phyloP scores from a whole-genome alignment of 305 asterid genomes.

The Stenogyne calaminthoides region DNA sequence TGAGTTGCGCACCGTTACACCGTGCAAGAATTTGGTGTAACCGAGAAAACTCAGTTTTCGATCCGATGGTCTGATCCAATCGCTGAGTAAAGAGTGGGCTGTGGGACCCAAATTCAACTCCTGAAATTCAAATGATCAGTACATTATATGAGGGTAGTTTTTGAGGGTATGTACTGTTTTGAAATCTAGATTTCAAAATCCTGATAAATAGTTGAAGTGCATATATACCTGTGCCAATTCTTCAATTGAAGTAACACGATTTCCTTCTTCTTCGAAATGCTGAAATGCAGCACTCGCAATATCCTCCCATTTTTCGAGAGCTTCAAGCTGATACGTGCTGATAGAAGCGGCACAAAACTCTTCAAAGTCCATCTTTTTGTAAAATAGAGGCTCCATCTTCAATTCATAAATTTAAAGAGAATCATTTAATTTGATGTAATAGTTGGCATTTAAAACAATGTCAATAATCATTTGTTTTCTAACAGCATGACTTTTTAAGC shows the following conservation, averaged over 20 bases:
- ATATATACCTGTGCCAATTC: slow-evolving; percentile 75
- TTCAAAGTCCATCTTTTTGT: slow-evolving; percentile 74
- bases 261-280: slow-evolving; percentile 77
- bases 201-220: slow-evolving; percentile 1
- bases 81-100: slow-evolving; percentile 66
- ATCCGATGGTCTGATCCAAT: slow-evolving; percentile 83
- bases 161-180: no score
- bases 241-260: slow-evolving; percentile 66
- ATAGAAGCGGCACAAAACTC: slow-evolving; percentile 95
- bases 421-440: slow-evolving; percentile 19
- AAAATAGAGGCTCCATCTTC: slow-evolving; percentile 84
- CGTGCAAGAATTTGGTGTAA: slow-evolving; percentile 91
- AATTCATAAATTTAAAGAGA: neutral
- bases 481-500: neutral
- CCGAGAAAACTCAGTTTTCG: slow-evolving; percentile 83
- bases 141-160: neutral
- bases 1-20: slow-evolving; percentile 75
- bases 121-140: slow-evolving; percentile 40
- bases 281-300: slow-evolving; percentile 78
- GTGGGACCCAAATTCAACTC: slow-evolving; percentile 80
- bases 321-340: slow-evolving; percentile 84
- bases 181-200: no score
- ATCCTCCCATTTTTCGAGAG: slow-evolving; percentile 91
- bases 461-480: neutral
- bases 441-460: slow-evolving; percentile 4